These are phyloP conservation scores for Citrullus colocynthis DNA, from an alignment of 306 rosid genomes.

Conservation along the genomic window DNA sequence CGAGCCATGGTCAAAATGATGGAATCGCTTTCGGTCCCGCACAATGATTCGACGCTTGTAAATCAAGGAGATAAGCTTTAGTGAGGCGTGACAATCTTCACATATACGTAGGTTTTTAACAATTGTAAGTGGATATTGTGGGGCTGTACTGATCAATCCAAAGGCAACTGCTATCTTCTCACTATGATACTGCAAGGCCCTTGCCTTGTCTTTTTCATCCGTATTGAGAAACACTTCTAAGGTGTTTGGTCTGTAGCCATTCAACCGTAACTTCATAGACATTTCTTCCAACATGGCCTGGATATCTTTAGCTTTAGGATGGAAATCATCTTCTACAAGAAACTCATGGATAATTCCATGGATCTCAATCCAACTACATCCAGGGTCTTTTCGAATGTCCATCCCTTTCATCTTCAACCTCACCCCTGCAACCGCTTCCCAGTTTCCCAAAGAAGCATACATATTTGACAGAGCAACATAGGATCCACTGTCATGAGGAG, in stretches of 20 bases:
- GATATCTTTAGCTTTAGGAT: conserved; percentile 54
- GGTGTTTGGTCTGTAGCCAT: conserved; percentile 40
- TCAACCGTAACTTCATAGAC: conserved; percentile 33
- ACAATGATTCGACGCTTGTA: conserved; percentile 45
- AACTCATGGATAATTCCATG: conserved; percentile 62
- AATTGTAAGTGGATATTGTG: conserved; percentile 35
- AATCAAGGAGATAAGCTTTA: conserved; percentile 47
- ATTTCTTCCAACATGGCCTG: conserved; percentile 48
- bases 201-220: conserved; percentile 43
- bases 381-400: conserved; percentile 75
- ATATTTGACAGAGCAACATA: conserved; percentile 74
- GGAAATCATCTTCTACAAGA: conserved; percentile 62
- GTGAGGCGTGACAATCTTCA: conserved; percentile 66
- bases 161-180: conserved; percentile 85
- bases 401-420: conserved; percentile 57
- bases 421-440: conserved; percentile 59
- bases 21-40: conserved; percentile 64
- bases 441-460: conserved; percentile 50
- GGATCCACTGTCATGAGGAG: conserved; percentile 64
- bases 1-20: conserved; percentile 58
- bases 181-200: conserved; percentile 46
- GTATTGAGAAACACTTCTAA: conserved; percentile 53
- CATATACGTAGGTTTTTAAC: conserved; percentile 61
- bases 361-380: conserved; percentile 68
- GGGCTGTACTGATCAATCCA: conserved; percentile 51